Percentiles rank a stretch among this genome's conserved stretches.
Evolutionary conservation across 192 early-diverging fungal genomes (phyloP).

Genomic region (Paraglomus occultum): DNA sequence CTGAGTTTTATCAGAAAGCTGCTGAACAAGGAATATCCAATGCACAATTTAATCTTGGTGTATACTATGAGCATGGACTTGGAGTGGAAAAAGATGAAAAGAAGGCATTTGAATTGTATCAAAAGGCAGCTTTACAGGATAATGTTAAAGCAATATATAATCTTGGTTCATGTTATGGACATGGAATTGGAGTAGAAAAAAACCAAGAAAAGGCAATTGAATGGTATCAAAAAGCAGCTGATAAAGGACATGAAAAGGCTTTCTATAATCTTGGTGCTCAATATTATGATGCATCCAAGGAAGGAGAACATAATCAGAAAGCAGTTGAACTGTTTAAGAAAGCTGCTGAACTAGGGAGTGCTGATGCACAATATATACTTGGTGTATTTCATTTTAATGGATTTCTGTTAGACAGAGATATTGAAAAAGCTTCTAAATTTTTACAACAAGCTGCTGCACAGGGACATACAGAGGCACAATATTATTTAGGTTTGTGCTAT

Average conservation of each 20-base stretch:
- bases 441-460: constrained; percentile 53
- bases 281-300: constrained; percentile 60
- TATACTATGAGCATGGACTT: background rate
- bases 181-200: constrained; percentile 68
- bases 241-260: constrained; percentile 56
- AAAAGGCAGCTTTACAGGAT: background rate
- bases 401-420: too few species aligned
- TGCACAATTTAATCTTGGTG: constrained; percentile 29
- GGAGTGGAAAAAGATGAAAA: background rate
- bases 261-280: constrained; percentile 77
- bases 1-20: constrained; percentile 41
- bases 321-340: constrained; percentile 62
- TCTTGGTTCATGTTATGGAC: constrained; percentile 80
- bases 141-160: constrained; percentile 60
- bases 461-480: constrained; percentile 58
- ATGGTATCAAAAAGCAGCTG: constrained; percentile 62
- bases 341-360: constrained; percentile 60
- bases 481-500: constrained; percentile 77
- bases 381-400: too few species aligned
- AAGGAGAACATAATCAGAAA: constrained; percentile 43
- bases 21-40: constrained; percentile 36
- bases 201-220: constrained; percentile 65
- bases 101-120: constrained; percentile 6
- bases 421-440: constrained; percentile 60
- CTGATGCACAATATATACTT: constrained; percentile 59